A percentile compares a stretch with the other conserved stretches of the same genome.
Conservation (phyloP, 345 rosid genomes). For the Sonneratia alba region DNA sequence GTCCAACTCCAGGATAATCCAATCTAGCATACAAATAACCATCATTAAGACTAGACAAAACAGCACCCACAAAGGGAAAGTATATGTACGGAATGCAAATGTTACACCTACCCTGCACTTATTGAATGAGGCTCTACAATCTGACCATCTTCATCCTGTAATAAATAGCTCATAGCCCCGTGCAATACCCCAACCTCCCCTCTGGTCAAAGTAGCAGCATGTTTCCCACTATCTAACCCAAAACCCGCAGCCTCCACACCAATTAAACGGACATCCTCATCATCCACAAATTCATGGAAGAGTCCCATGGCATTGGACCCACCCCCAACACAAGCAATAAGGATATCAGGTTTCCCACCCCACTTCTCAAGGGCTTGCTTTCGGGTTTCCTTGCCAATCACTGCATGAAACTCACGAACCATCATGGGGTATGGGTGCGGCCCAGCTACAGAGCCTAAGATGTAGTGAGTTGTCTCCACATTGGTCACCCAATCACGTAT, state of each 20-base stretch:
- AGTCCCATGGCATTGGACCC: slow-evolving; percentile 96
- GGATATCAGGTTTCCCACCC: slow-evolving; percentile 92
- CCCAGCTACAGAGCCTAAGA: slow-evolving; percentile 89
- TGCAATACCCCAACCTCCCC: slow-evolving; percentile 91
- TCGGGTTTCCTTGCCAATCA: slow-evolving; percentile 85
- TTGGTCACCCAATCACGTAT: slow-evolving; percentile 94
- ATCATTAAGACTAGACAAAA: neutral
- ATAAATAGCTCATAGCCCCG: slow-evolving; percentile 95
- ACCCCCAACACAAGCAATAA: slow-evolving; percentile 90
- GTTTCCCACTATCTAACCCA: slow-evolving; percentile 88
- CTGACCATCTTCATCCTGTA: slow-evolving; percentile 92
- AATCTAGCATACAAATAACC: slow-evolving; percentile 32
- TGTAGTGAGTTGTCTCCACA: slow-evolving; percentile 91
- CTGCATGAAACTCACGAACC: slow-evolving; percentile 89
- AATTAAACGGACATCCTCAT: slow-evolving; percentile 64
- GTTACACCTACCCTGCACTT: slow-evolving; percentile 57
- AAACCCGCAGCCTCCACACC: slow-evolving; percentile 97
- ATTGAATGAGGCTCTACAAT: slow-evolving; percentile 89
- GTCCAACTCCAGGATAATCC: slow-evolving; percentile 99
- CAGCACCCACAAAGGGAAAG: neutral
- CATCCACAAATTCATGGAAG: slow-evolving; percentile 82
- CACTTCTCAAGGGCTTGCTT: slow-evolving; percentile 81
- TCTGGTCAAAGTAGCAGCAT: slow-evolving; percentile 81
- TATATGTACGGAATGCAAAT: neutral
- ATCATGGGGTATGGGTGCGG: slow-evolving; percentile 97